phyloP scores from a whole-genome alignment of 2,329 filamentous ascomycete genomes.

The Cercospora sojina region DNA sequence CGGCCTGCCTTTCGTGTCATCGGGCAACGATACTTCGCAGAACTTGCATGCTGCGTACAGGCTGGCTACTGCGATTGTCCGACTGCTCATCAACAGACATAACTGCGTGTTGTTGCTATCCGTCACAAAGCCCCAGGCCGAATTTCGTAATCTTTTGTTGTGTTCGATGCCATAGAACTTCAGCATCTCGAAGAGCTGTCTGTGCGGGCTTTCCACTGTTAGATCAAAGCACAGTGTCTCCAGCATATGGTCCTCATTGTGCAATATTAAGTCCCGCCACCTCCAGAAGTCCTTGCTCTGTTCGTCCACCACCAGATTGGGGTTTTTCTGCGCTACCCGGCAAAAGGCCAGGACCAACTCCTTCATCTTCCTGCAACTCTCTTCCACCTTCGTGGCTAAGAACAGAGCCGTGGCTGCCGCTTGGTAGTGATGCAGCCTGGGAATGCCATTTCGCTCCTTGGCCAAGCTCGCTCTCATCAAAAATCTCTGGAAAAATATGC shows the following conservation, averaged over 20 bases:
- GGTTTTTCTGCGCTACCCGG: slow-evolving; percentile 91
- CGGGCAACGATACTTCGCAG: slow-evolving; percentile 67
- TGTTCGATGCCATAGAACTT: slow-evolving; percentile 70
- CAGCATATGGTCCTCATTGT: slow-evolving; percentile 88
- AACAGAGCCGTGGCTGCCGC: slow-evolving; percentile 90
- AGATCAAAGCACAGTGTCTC: slow-evolving; percentile 93
- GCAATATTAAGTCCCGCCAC: slow-evolving; percentile 91
- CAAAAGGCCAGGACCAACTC: slow-evolving; percentile 92
- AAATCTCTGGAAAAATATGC: slow-evolving; percentile 93
- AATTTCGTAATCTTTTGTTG: slow-evolving; percentile 78
- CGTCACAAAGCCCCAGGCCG: slow-evolving; percentile 91
- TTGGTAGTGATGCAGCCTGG: slow-evolving; percentile 79
- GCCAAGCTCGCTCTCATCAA: slow-evolving; percentile 87
- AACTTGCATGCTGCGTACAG: slow-evolving; percentile 84
- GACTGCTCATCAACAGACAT: slow-evolving; percentile 75
- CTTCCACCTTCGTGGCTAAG: slow-evolving; percentile 93
- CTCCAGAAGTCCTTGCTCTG: slow-evolving; percentile 98
- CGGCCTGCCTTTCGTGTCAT: slow-evolving; percentile 70
- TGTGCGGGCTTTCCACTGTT: slow-evolving; percentile 84
- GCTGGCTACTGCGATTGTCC: slow-evolving; percentile 78
- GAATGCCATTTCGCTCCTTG: slow-evolving; percentile 61
- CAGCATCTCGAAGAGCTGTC: slow-evolving; percentile 77
- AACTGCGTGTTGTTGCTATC: slow-evolving; percentile 83
- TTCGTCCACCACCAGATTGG: slow-evolving; percentile 86
- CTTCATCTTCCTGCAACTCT: slow-evolving; percentile 93